phyloP scores from a whole-genome alignment of 2,329 filamentous ascomycete genomes.

The Blumeriella jaapii region DNA sequence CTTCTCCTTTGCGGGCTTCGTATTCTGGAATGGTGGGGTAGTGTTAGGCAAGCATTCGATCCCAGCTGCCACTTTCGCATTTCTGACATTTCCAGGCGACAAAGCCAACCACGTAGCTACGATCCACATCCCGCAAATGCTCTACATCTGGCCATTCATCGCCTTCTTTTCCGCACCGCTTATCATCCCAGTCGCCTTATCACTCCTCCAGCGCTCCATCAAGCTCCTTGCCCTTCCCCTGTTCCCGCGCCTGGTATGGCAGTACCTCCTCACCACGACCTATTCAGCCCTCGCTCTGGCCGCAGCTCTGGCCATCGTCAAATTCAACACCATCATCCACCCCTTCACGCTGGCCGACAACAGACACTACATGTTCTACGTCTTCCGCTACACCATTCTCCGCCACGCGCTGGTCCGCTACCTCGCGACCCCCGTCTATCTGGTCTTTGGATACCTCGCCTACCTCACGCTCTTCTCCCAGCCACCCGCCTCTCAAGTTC shows the following conservation, averaged over 20 bases:
- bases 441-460: constrained; percentile 54
- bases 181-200: constrained; percentile 39
- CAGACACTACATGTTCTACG: constrained; percentile 92
- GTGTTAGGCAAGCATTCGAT: constrained; percentile 59
- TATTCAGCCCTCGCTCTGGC: constrained; percentile 6
- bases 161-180: constrained; percentile 82
- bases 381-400: constrained; percentile 75
- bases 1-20: constrained; percentile 58
- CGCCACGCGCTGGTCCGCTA: constrained; percentile 54
- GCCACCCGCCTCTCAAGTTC: constrained; percentile 13
- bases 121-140: constrained; percentile 80
- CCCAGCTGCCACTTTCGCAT: too few species aligned
- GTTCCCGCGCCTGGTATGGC: constrained; percentile 15
- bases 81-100: constrained; percentile 48
- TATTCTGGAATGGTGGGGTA: constrained; percentile 80
- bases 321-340: constrained; percentile 85
- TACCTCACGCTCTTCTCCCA: constrained; percentile 49
- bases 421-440: constrained; percentile 57
- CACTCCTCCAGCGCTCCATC: constrained; percentile 30
- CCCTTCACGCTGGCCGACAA: constrained; percentile 96
- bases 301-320: constrained; percentile 41
- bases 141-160: constrained; percentile 89
- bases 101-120: constrained; percentile 90
- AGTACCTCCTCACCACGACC: constrained; percentile 6
- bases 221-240: constrained; percentile 20